Base-by-base conservation (phyloP, 2,329 filamentous ascomycete genomes). In the Ploettnerulaceae sp. region DNA sequence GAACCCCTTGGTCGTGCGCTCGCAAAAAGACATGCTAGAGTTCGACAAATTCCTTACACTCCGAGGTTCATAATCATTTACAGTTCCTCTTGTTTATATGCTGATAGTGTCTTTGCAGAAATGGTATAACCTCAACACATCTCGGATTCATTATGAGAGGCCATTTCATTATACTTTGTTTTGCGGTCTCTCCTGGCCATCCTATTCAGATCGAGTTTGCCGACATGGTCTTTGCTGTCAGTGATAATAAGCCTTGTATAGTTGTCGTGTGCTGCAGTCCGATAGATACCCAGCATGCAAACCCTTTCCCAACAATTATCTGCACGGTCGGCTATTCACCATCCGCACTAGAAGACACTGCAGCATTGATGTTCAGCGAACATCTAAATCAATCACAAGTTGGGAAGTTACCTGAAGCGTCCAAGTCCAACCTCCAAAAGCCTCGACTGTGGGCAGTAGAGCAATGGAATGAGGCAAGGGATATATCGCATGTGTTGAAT, bases 41-140 rank as follows among this genome's bases (percentile, higher is more conserved):
- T 89, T 51, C 77, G 82, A 15, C 86, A 89, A 61, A 77, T 88
- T 33, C 84, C 86, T 5, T 90, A 87, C 58, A 77, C 80, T 4
- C 75, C 79, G 36, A 71, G 73, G 42, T 59, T 17, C 38, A 45
- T 9, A 25, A 31, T n/a, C 20, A n/a, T n/a, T n/a, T n/a, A n/a
- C n/a, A n/a, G n/a, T n/a, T n/a, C n/a, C n/a, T n/a, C n/a, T n/a
- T n/a, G n/a, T n/a, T n/a, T n/a, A n/a, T n/a, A n/a, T n/a, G n/a
- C n/a, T n/a, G n/a, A n/a, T n/a, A n/a, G n/a, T 18, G n/a, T 31
- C 11, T 14, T 8, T 8, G 7, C 24, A 61, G 56, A 35, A 57
- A 61, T 45, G 60, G 61, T 73, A 77, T 34, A 81, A 89, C 64
- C 67, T 74, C 38, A 50, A 57, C 59, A 42, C 56, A 63, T 52